These are phyloP conservation scores for Solanum sitiens DNA, from an alignment of 257 asterid species.

Conservation along the genomic window DNA sequence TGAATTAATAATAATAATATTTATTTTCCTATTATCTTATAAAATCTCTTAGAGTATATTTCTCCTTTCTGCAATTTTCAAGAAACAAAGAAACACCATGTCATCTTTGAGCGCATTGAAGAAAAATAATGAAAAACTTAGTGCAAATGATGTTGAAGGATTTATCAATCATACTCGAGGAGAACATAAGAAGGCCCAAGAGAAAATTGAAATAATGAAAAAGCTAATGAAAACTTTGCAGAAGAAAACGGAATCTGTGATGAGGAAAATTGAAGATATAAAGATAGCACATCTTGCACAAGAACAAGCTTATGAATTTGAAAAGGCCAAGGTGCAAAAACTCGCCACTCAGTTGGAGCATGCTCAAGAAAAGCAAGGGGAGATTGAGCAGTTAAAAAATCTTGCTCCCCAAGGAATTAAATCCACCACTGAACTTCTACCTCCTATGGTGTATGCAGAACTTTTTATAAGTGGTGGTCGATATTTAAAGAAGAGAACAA, in stretches of 20 bases:
- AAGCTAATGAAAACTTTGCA: neutral
- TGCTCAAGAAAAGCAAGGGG: neutral
- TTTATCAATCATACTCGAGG: neutral
- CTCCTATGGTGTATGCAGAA: neutral
- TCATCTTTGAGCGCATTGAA: neutral
- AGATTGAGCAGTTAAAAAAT: neutral
- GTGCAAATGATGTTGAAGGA: neutral
- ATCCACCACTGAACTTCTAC: neutral
- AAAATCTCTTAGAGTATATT: neutral
- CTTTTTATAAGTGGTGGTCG: neutral
- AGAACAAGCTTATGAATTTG: neutral
- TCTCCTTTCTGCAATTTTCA: neutral
- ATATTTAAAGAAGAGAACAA: neutral
- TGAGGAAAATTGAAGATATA: neutral
- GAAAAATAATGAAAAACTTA: neutral
- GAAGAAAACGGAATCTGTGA: neutral
- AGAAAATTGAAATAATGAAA: neutral
- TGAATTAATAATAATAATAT: no score
- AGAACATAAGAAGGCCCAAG: neutral
- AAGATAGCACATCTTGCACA: neutral
- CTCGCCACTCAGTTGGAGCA: neutral
- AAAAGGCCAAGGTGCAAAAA: neutral
- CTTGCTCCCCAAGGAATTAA: neutral
- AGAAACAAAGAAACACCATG: neutral
- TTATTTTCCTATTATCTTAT: no score